Evolutionary conservation across 176 grass and related monocot genomes (phyloP).

Genomic region (Oryza officinalis): DNA sequence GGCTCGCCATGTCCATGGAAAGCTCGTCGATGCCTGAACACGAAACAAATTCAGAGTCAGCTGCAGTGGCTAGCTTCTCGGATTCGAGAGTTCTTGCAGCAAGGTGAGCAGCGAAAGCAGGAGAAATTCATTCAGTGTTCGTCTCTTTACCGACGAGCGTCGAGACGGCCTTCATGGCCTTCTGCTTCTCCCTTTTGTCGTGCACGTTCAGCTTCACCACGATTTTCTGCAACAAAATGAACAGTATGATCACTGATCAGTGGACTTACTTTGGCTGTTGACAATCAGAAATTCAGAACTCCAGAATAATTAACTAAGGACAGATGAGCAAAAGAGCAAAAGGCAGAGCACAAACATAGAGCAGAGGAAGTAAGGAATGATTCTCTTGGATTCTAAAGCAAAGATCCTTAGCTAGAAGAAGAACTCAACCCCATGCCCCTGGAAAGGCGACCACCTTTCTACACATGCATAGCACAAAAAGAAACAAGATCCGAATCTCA

Average conservation of each 20-base stretch:
- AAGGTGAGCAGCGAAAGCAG: background rate
- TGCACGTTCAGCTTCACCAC: slow-evolving; percentile 73
- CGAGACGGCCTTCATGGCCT: slow-evolving; percentile 78
- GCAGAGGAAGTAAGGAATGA: background rate
- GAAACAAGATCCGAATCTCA: background rate
- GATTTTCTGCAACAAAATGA: slow-evolving; percentile 59
- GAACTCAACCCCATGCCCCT: slow-evolving; percentile 5
- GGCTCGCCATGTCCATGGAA: slow-evolving; percentile 69
- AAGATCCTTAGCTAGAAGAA: slow-evolving; percentile 13
- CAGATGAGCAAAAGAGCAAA: background rate
- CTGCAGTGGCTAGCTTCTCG: background rate
- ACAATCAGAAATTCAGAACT: background rate
- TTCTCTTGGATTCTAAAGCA: slow-evolving; percentile 34
- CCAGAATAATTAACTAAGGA: background rate
- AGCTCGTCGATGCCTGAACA: slow-evolving; percentile 69
- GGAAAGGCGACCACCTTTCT: slow-evolving; percentile 41
- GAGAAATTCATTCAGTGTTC: background rate
- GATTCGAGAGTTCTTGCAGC: background rate
- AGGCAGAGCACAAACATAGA: background rate
- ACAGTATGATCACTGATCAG: background rate
- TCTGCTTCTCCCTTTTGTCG: slow-evolving; percentile 82
- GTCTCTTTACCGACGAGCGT: slow-evolving; percentile 42
- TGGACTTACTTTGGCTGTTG: too few relatives aligned
- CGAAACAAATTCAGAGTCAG: background rate
- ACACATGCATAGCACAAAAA: background rate